Percentiles rank a stretch among this genome's conserved stretches.
These are phyloP conservation scores for Cyclanthera cordifolia DNA, from an alignment of 306 rosid genomes.

Conservation along the genomic window DNA sequence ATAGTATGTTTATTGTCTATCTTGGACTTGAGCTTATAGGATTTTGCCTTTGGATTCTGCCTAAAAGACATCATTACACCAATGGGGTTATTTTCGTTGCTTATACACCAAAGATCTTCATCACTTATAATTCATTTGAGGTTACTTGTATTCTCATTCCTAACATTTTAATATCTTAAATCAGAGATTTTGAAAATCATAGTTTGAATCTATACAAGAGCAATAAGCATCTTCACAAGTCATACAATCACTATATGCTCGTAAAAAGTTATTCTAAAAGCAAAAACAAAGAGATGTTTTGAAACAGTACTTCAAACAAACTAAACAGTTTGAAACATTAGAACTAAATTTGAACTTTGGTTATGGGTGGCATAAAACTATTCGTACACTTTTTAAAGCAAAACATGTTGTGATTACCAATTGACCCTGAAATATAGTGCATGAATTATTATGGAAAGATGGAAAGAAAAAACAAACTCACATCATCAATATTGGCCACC, in stretches of 20 bases:
- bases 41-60: neutral
- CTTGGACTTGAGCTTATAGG: neutral
- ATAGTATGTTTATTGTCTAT: neutral
- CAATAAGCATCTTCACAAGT: neutral
- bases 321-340: neutral
- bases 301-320: neutral
- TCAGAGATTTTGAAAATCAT: neutral
- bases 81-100: neutral
- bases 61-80: neutral
- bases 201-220: neutral
- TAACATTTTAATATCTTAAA: neutral
- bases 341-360: neutral
- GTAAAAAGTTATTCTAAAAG: neutral
- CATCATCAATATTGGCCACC: constrained; percentile 10
- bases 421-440: neutral
- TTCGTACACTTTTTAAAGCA: neutral
- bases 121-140: neutral
- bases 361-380: neutral
- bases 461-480: neutral
- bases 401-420: neutral
- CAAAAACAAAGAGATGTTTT: neutral
- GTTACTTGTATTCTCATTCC: neutral
- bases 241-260: neutral
- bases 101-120: neutral
- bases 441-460: neutral